These are phyloP conservation scores for Phytophthora vignae DNA, from an alignment of 352 stramenopile genomes.

Conservation along the genomic window DNA sequence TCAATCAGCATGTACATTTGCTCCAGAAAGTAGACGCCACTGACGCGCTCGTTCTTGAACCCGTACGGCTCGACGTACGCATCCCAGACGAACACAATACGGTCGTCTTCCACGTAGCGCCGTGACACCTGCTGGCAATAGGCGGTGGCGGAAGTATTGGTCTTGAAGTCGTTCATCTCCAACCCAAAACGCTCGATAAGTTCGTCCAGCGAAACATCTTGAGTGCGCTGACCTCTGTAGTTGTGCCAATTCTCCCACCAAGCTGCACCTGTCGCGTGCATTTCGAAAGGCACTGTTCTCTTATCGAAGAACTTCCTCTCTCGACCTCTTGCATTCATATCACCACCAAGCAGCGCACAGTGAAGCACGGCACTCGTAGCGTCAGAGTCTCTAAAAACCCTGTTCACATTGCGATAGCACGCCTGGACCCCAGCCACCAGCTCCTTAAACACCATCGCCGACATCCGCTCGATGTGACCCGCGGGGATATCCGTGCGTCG, in stretches of 20 bases:
- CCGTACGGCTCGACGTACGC: constrained; percentile 58
- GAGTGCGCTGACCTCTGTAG: constrained; percentile 29
- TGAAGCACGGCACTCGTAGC: constrained; percentile 8
- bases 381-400: constrained; percentile 28
- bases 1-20: constrained; percentile 69
- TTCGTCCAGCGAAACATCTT: constrained; percentile 48
- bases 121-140: constrained; percentile 59
- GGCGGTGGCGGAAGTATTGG: constrained; percentile 54
- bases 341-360: constrained; percentile 30
- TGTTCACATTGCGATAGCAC: constrained; percentile 40
- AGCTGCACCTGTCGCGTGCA: constrained; percentile 38
- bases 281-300: constrained; percentile 42
- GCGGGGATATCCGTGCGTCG: constrained; percentile 26
- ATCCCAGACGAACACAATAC: constrained; percentile 65
- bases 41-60: constrained; percentile 49
- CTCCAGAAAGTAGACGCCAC: constrained; percentile 56
- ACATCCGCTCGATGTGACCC: constrained; percentile 24
- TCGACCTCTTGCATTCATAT: constrained; percentile 22
- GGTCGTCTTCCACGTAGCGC: constrained; percentile 57
- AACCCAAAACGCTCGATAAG: constrained; percentile 64
- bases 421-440: constrained; percentile 42
- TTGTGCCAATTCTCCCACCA: constrained; percentile 50
- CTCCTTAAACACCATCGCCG: constrained; percentile 39
- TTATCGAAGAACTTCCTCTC: constrained; percentile 48
- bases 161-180: constrained; percentile 53